phyloP scores from a whole-genome alignment of 1,284 basidiomycete species.

The Psilocybe mexicana region DNA sequence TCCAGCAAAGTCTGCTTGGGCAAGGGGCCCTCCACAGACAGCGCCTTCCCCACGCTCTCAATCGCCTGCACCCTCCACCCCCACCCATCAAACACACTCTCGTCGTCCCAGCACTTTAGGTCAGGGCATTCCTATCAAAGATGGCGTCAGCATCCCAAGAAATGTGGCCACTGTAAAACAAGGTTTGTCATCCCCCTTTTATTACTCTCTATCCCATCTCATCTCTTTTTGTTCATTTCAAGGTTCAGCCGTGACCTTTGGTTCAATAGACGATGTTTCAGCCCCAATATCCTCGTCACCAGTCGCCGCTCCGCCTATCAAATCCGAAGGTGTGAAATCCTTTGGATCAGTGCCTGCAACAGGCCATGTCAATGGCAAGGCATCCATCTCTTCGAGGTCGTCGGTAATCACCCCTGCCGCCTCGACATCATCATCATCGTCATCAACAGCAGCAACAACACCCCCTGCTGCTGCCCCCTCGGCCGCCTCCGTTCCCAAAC shows the following conservation, averaged over 20 bases:
- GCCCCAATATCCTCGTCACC: slow-evolving; percentile 72
- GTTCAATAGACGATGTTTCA: slow-evolving; percentile 76
- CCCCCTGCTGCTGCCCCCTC: slow-evolving; percentile 34
- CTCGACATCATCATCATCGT: slow-evolving; percentile 32
- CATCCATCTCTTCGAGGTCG: slow-evolving; percentile 39
- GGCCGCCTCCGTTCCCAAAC: slow-evolving; percentile 31
- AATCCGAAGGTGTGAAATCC: slow-evolving; percentile 73
- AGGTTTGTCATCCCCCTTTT: slow-evolving; percentile 43
- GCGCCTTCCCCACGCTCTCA: slow-evolving; percentile 70
- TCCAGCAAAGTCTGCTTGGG: slow-evolving; percentile 78
- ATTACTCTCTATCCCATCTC: slow-evolving; percentile 11
- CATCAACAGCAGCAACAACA: slow-evolving; percentile 29
- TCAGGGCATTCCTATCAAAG: slow-evolving; percentile 69
- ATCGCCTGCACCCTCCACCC: slow-evolving; percentile 63
- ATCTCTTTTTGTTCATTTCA: slow-evolving; percentile 5
- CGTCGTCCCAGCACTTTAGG: slow-evolving; percentile 71
- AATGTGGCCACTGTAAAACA: slow-evolving; percentile 61
- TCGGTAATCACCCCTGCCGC: slow-evolving; percentile 30
- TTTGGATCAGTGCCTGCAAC: slow-evolving; percentile 73
- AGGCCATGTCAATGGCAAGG: slow-evolving; percentile 59
- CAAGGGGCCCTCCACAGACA: slow-evolving; percentile 73
- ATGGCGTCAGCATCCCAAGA: slow-evolving; percentile 67
- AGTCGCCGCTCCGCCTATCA: slow-evolving; percentile 60
- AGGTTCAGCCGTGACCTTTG: slow-evolving; percentile 77
- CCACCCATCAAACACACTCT: slow-evolving; percentile 60